Base-by-base conservation (phyloP, 2,329 filamentous ascomycete genomes). In the Cladosporium oxysporum region DNA sequence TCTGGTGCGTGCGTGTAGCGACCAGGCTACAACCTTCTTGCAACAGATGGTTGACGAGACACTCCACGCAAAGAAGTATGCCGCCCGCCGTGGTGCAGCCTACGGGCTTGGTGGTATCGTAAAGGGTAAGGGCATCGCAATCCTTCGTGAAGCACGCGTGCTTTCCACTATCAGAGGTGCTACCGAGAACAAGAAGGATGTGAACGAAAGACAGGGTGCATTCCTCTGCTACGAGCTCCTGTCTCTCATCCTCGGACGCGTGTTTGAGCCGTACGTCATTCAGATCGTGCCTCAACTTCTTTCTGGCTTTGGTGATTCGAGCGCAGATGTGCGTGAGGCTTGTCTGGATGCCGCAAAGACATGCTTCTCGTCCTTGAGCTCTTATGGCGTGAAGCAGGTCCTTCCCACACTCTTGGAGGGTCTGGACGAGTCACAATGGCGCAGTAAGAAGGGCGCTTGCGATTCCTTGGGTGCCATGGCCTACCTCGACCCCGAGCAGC, bases 381-480 rank as follows among this genome's bases (percentile, higher is more conserved):
- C 95, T 0, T 99, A 91, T 73, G 95, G 95, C 77, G 96, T 99
- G 66, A 96, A 97, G 80, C 87, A 95, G 75, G 93, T 99, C 69
- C 83, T 99, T 70, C 95, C 95, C 3, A 97, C 91, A 14, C 85
- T 99, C 8, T 85, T 99, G 2, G 89, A 95, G 70, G 95, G 96
- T 66, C 87, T 99, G 11, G 93, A 98, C 69, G 95, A 99, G 70
- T 88, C 91, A 62, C 94, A 98, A 78, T 99, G 95, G 95, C 90
- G 95, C 74, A 98, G 93, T 81, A 98, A 99, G 80, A 97, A 96
- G 81, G 95, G 96, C 72, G 95, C 95, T 63, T 99, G 95, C 76
- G 95, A 99, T 76, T 89, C 97, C 29, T 85, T 99, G 16, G 95
- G 95, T 77, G 95, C 95, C 69, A 99, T 99, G 95, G 96, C 95